These are phyloP conservation scores for Moesziomyces sp. DNA, from an alignment of 1,284 basidiomycete genomes.

Conservation along the genomic window DNA sequence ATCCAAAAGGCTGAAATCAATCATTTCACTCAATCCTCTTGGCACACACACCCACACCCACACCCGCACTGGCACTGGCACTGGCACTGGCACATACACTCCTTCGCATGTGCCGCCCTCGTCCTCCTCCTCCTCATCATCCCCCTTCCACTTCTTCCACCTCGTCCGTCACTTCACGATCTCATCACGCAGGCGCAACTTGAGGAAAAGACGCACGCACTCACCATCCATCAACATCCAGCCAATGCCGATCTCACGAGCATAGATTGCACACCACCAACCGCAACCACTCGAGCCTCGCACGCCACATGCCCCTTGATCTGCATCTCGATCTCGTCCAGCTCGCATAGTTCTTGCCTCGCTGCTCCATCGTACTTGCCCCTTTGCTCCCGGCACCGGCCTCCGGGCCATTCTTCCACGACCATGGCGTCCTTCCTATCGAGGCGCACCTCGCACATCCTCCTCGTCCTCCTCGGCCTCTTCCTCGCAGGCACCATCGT, in stretches of 20 bases:
- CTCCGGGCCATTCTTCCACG: not conserved
- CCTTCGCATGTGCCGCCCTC: not conserved
- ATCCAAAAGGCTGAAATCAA: too few relatives aligned
- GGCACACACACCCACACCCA: not conserved
- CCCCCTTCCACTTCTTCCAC: not conserved
- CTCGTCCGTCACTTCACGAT: not conserved
- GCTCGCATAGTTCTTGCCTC: not conserved
- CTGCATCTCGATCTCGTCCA: not conserved
- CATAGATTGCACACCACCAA: too few relatives aligned
- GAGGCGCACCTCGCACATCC: conserved; percentile 60
- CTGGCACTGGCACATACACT: not conserved
- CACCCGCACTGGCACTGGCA: not conserved
- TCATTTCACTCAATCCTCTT: too few relatives aligned
- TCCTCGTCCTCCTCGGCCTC: conserved; percentile 82
- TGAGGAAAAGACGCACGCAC: not conserved
- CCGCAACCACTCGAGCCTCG: too few relatives aligned
- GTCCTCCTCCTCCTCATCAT: not conserved
- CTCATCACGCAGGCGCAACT: not conserved
- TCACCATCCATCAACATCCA: not conserved
- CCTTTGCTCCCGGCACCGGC: not conserved
- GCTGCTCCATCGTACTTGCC: not conserved
- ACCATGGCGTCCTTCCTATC: conserved; percentile 51
- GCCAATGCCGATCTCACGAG: too few relatives aligned
- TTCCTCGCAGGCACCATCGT: conserved; percentile 89
- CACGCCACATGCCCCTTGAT: not conserved